Conservation (phyloP, 1,284 basidiomycete genomes). For the Athelia psychrophila region DNA sequence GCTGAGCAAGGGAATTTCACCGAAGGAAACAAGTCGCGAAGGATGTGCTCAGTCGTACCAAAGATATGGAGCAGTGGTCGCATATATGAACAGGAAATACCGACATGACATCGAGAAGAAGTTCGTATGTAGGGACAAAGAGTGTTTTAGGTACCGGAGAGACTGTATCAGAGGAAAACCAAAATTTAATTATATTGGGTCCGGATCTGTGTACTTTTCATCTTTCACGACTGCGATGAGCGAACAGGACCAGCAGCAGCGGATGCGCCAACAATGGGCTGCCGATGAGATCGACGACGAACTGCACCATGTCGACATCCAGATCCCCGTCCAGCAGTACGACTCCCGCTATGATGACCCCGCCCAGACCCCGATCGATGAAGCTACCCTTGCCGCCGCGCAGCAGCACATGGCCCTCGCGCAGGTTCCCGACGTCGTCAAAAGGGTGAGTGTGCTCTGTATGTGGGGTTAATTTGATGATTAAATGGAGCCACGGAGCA, state of each 20-base stretch:
- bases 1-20: too few species aligned
- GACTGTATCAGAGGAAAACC: too few species aligned
- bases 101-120: too few species aligned
- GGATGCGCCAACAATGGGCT: slow-evolving; percentile 66
- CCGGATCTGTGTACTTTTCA: background rate
- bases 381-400: slow-evolving; percentile 61
- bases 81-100: too few species aligned
- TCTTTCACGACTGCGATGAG: background rate
- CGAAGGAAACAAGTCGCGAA: too few species aligned
- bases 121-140: too few species aligned
- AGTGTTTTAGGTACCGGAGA: too few species aligned
- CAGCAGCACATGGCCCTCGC: slow-evolving; percentile 81
- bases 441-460: slow-evolving; percentile 53
- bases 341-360: slow-evolving; percentile 25
- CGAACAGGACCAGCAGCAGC: slow-evolving; percentile 45
- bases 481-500: background rate
- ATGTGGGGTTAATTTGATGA: background rate
- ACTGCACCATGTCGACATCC: slow-evolving; percentile 68
- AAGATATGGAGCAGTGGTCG: too few species aligned
- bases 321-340: slow-evolving; percentile 68
- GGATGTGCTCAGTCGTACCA: too few species aligned
- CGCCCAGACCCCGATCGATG: slow-evolving; percentile 61
- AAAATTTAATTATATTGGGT: too few species aligned
- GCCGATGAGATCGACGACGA: slow-evolving; percentile 74
- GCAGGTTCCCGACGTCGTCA: slow-evolving; percentile 78